Conservation (phyloP, 108 stramenopile species). For the Nitzschia sp. region DNA sequence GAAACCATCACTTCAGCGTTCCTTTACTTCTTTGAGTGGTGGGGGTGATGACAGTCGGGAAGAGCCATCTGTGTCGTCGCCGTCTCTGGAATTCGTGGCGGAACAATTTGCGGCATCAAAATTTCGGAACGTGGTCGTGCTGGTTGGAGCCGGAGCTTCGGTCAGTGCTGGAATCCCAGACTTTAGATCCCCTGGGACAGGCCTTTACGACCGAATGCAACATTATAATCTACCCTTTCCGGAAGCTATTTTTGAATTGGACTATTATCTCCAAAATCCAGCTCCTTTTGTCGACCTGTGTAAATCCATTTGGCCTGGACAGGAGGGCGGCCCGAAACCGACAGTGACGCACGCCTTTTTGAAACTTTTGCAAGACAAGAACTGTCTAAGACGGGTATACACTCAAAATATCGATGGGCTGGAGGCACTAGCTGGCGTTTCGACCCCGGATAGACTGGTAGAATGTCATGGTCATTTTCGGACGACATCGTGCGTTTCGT, state of each 20-base stretch:
- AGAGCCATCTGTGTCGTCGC: too few species aligned
- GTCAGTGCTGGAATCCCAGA: conserved; percentile 90
- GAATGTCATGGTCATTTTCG: conserved; percentile 92
- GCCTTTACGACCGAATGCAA: conserved; percentile 81
- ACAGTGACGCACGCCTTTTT: conserved; percentile 86
- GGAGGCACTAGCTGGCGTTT: conserved; percentile 49
- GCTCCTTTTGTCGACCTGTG: conserved; percentile 67
- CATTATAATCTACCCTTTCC: conserved; percentile 86
- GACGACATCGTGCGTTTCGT: conserved; percentile 54
- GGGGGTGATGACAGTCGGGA: too few species aligned
- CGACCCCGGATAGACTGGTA: conserved; percentile 67
- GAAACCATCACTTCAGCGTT: too few species aligned
- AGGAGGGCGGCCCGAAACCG: conserved; percentile 47
- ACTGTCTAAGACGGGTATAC: conserved; percentile 65
- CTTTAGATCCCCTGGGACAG: conserved; percentile 89
- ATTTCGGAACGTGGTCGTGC: too few species aligned
- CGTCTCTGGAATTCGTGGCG: too few species aligned
- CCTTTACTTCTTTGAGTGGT: too few species aligned
- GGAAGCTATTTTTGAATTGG: conserved; percentile 86
- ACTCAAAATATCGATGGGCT: conserved; percentile 94
- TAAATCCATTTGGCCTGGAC: conserved; percentile 77
- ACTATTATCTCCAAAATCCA: conserved; percentile 72
- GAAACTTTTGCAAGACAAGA: conserved; percentile 73
- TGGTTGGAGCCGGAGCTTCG: conserved; percentile 39
- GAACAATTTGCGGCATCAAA: too few species aligned